A percentile compares a stretch with the other conserved stretches of the same genome.
These are phyloP conservation scores for Didymella sp. DNA, from an alignment of 2,329 filamentous ascomycete genomes.

Conservation along the genomic window DNA sequence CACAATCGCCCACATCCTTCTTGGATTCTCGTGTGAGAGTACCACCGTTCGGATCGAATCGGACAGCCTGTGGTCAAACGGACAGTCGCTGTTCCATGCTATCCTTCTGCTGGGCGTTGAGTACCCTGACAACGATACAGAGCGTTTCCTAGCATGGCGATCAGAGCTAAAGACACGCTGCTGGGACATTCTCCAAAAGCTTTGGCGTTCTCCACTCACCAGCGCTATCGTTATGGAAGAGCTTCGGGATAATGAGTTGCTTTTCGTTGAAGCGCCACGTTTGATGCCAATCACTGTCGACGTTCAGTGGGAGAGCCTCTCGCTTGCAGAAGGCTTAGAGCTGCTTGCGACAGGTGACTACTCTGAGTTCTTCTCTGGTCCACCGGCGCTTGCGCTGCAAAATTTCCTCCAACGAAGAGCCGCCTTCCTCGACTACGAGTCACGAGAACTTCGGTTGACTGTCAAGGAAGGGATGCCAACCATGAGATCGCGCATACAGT, in stretches of 20 bases:
- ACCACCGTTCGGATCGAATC: slow-evolving; percentile 72
- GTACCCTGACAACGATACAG: slow-evolving; percentile 67
- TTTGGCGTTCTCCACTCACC: slow-evolving; percentile 86
- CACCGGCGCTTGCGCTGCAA: slow-evolving; percentile 72
- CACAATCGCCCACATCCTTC: slow-evolving; percentile 86
- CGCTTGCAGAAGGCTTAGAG: slow-evolving; percentile 57
- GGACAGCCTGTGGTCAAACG: slow-evolving; percentile 72
- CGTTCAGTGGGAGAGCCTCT: slow-evolving; percentile 75
- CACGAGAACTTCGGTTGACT: slow-evolving; percentile 81
- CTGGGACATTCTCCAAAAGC: slow-evolving; percentile 71
- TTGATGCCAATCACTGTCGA: slow-evolving; percentile 74
- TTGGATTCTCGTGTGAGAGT: slow-evolving; percentile 83
- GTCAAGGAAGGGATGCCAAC: slow-evolving; percentile 71
- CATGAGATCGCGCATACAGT: slow-evolving; percentile 56
- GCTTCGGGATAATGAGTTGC: slow-evolving; percentile 77
- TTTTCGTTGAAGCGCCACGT: slow-evolving; percentile 76
- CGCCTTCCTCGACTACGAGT: slow-evolving; percentile 82
- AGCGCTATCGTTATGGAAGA: slow-evolving; percentile 76
- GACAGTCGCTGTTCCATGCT: slow-evolving; percentile 81
- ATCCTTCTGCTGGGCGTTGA: slow-evolving; percentile 75
- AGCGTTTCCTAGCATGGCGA: slow-evolving; percentile 51
- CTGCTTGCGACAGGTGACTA: slow-evolving; percentile 26
- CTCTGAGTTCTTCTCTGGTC: slow-evolving; percentile 71
- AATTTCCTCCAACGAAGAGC: slow-evolving; percentile 81
- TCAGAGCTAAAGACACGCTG: slow-evolving; percentile 54